These are phyloP conservation scores for Gigaspora rosea DNA, from an alignment of 192 early-diverging fungal genomes.

Conservation along the genomic window DNA sequence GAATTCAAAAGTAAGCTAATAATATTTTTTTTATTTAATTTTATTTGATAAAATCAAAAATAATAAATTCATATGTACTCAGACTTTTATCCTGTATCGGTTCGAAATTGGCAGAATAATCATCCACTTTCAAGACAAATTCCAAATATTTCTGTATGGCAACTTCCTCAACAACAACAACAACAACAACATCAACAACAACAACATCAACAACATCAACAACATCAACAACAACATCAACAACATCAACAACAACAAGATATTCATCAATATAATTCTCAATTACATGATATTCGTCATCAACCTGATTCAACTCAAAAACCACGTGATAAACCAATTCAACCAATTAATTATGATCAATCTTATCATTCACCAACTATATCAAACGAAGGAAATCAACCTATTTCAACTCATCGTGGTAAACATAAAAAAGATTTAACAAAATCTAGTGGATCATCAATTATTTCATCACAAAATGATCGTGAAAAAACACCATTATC, in stretches of 20 bases:
- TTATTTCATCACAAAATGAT: background rate
- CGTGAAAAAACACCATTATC: background rate
- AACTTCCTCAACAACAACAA: constrained; percentile 1
- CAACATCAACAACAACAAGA: background rate
- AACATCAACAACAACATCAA: background rate
- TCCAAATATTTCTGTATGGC: constrained; percentile 2
- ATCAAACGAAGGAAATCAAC: too few species aligned
- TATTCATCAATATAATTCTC: too few species aligned
- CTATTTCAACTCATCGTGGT: background rate
- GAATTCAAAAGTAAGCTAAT: constrained; percentile 15
- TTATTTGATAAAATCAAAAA: background rate
- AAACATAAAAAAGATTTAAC: background rate
- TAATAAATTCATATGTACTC: background rate
- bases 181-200: background rate
- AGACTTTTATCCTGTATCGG: constrained; percentile 22
- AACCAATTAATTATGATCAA: too few species aligned
- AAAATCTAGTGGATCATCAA: background rate
- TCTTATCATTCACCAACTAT: too few species aligned
- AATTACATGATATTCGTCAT: too few species aligned
- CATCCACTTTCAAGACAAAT: constrained; percentile 1
- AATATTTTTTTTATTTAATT: background rate
- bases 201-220: background rate
- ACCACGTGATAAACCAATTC: background rate
- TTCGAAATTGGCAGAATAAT: constrained; percentile 20
- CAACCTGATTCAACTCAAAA: background rate